Evolutionary conservation across 345 rosid genomes (phyloP).

Genomic region (Luvunga scandens): DNA sequence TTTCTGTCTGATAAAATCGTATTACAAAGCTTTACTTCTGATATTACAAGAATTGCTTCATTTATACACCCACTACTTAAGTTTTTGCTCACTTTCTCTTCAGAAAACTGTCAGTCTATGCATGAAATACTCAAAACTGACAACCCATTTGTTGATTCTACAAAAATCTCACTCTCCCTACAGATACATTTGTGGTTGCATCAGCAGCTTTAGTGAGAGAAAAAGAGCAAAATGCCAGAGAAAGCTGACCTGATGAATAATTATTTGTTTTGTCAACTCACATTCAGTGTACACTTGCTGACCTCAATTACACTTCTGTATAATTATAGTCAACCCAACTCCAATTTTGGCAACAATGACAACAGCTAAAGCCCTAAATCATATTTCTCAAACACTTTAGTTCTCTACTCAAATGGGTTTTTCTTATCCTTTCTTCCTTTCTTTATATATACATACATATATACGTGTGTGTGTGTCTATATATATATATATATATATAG

Average conservation of each 20-base stretch:
- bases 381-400: neutral
- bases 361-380: neutral
- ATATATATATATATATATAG: no score
- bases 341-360: neutral
- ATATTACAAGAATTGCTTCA: neutral
- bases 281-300: neutral
- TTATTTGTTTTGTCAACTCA: neutral
- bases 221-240: neutral
- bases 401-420: neutral
- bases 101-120: neutral
- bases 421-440: neutral
- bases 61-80: neutral
- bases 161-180: neutral
- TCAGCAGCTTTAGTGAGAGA: neutral
- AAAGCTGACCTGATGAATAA: slow-evolving; percentile 10
- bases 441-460: no score
- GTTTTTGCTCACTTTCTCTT: neutral
- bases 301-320: neutral
- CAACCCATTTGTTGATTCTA: neutral
- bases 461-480: no score
- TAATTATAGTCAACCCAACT: neutral
- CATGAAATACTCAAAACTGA: neutral
- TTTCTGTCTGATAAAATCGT: neutral
- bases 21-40: neutral
- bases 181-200: neutral